Percentiles rank a stretch among this genome's conserved stretches.
Conservation (phyloP, 345 rosid genomes). For the Anacardium occidentale region DNA sequence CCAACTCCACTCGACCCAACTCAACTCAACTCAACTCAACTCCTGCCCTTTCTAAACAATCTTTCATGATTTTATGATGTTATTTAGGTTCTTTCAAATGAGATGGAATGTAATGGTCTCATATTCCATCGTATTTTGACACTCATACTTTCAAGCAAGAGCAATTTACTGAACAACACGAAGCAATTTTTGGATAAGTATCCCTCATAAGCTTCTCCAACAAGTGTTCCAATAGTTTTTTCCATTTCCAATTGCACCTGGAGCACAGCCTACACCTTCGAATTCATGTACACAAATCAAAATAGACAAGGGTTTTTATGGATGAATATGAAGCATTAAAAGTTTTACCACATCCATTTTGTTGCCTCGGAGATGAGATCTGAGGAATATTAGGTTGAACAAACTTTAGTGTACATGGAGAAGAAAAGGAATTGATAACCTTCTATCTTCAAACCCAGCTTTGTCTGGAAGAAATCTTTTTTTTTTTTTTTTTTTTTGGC, state of each 20-base stretch:
- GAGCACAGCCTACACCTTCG: background rate
- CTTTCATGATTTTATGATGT: no score
- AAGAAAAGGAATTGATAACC: constrained; percentile 23
- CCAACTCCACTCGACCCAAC: no score
- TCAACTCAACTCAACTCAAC: no score
- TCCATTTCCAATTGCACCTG: background rate
- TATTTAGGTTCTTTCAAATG: no score
- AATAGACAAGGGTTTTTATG: background rate
- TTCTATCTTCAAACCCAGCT: constrained; percentile 34
- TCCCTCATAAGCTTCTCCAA: background rate
- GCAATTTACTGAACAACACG: no score
- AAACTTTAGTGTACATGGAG: constrained; percentile 34
- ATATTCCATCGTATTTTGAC: no score
- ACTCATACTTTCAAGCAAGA: no score
- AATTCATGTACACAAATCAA: background rate
- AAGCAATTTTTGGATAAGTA: background rate
- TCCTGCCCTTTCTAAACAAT: no score
- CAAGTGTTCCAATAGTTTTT: background rate
- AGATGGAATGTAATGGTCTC: no score
- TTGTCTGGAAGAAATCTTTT: constrained; percentile 21
- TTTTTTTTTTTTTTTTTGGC: constrained; percentile 25
- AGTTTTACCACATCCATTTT: constrained; percentile 2
- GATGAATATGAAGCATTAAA: constrained; percentile 6
- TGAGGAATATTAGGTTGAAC: constrained; percentile 12
- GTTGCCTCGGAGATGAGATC: background rate